phyloP scores from a whole-genome alignment of 345 rosid species.

The Aegle marmelos region DNA sequence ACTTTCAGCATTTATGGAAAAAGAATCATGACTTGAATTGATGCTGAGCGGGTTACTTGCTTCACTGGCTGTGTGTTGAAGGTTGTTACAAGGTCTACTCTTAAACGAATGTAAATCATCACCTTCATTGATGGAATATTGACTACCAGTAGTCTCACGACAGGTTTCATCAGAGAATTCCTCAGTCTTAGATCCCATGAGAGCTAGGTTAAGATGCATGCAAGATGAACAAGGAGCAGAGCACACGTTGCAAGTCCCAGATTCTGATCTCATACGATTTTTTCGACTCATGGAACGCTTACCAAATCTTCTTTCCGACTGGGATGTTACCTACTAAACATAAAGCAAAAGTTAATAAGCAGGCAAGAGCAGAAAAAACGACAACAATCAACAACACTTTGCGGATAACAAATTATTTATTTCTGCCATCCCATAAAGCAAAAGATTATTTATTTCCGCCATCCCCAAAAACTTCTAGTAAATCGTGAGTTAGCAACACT shows the following conservation, averaged over 20 bases:
- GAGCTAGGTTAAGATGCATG: constrained; percentile 52
- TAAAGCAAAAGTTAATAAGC: constrained; percentile 13
- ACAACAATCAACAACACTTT: not conserved
- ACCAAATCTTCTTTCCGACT: constrained; percentile 34
- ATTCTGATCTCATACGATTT: constrained; percentile 43
- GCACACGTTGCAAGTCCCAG: constrained; percentile 81
- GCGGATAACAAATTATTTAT: not conserved
- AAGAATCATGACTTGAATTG: constrained; percentile 52
- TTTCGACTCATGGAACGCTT: constrained; percentile 45
- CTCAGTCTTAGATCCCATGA: constrained; percentile 50
- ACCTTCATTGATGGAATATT: constrained; percentile 53
- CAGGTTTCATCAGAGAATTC: constrained; percentile 68
- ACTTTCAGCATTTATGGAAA: constrained; percentile 62
- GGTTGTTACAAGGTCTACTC: constrained; percentile 29
- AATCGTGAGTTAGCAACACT: not conserved
- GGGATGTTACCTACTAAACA: constrained; percentile 30
- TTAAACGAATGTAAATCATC: constrained; percentile 29
- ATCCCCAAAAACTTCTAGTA: not conserved
- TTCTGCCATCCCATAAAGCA: too few relatives aligned
- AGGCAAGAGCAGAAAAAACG: not conserved
- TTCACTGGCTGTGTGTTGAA: constrained; percentile 48
- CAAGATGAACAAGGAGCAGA: constrained; percentile 87
- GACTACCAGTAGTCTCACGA: constrained; percentile 49
- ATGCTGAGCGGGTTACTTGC: constrained; percentile 52
- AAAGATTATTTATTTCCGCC: not conserved